Base-by-base conservation (phyloP, 768 basidiomycete genomes). In the Bullera alba region DNA sequence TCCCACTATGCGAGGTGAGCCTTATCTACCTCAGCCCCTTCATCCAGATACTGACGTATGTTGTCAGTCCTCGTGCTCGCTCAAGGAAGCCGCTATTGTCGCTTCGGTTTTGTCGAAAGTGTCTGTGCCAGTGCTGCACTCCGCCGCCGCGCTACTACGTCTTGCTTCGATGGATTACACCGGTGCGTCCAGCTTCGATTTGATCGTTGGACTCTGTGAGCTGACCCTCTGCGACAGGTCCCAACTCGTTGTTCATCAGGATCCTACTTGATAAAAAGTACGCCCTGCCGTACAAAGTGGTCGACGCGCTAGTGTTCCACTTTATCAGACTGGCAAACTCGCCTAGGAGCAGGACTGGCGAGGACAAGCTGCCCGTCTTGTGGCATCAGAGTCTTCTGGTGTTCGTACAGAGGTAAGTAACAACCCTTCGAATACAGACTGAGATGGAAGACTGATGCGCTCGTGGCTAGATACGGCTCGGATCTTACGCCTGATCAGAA, bases 361-460 rank as follows among this genome's bases (percentile, higher is more conserved):
- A 81, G 1, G 83, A 85, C 41, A 83, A 83, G 68, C 78, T 97
- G 26, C 93, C 95, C n/a, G 95, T 97, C 12, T 77, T 99, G 10
- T 99, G 95, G 95, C 89, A 99, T 71, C 95, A 99, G 74, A 88
- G 87, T 70, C 77, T 99, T 47, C 79, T 99, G 21, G 88, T 92
- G 2, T 96, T 97, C 70, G 83, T 81, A 32, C 95, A 99, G 74
- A 78, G 93, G 91, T 90, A 37, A 64, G 72, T n/a, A n/a, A n/a
- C n/a, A n/a, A n/a, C n/a, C 70, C 47, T 26, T 1, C 16, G 48
- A 16, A 30, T 42, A 34, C 41, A 6, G n/a, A n/a, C n/a, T 35
- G 25, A 15, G 21, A 5, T 25, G 22, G 3, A 30, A 23, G 4
- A 32, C 44, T 50, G 30, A 54, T 26, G 22, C 28, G n/a, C 36